Evolutionary conservation across 1,284 basidiomycete species (phyloP), one percentile per base, ranked within the genome.

Genomic region (Mixia osmundae): DNA sequence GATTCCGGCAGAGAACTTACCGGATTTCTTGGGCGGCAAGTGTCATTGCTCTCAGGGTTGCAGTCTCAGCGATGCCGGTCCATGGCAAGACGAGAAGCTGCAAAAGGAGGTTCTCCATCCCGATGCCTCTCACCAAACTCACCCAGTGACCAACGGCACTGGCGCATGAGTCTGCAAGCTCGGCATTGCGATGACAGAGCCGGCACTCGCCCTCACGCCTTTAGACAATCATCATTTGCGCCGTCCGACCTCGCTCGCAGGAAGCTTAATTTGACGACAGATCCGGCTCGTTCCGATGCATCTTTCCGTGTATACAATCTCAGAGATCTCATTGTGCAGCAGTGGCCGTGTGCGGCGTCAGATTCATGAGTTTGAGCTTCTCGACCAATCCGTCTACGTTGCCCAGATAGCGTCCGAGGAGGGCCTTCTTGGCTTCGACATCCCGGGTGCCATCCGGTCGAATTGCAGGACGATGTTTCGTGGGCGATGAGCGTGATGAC

Each of bases 1-100:
- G 63, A 85, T 95, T 53, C 69, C 75, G 3, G 60, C 60, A 12
- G 75, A 80, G 58, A 79, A 76, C 57, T 57, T 97, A 40, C 89
- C 89, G 5, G 64, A 62, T 45, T 72, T 77, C 47, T 70, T 91
- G 52, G 87, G 89, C 11, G 89, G 89, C 3, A 60, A 48, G 38
- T 94, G 87, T 57, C 54, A 65, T 12, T 94, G 87, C 50, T 48
- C 52, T 0, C 77, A 70, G 4, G 77, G 83, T 3, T 97, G 89
- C 58, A 75, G 71, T 40, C 54, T 87, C 58, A 77, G 75, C 49
- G 80, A 97, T 57, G 76, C 71, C 1, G 89, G 89, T 5, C 89
- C 89, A 7, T 97, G 89, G 89, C 78, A 82, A 55, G 60, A 40
- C 24, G 29, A 37, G 18, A 27, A 22, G 11, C 33, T 39, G n/a